Evolutionary conservation across 495 filamentous ascomycete species (phyloP), one percentile per base, ranked within the genome.

Genomic region (Lepraria neglecta): DNA sequence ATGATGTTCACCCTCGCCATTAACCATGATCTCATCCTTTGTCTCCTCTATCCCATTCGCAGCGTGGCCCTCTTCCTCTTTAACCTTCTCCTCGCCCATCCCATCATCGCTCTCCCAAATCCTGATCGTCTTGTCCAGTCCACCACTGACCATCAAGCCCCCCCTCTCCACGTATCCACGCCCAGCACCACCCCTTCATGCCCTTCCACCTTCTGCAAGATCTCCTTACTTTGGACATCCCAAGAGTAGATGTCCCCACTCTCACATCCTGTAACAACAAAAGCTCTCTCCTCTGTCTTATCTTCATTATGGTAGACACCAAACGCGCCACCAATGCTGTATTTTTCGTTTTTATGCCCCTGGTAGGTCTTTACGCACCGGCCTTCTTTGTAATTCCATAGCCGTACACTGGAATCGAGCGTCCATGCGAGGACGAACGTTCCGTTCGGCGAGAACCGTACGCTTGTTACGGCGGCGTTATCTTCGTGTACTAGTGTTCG

Each of bases 401-500:
- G 77, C 15, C 94, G 84, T 11, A 98, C 80, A 65, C 88, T 92
- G 53, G 82, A 87, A 73, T 98, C 94, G 72, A 97, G 80, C 61
- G 88, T 94, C 75, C 89, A 96, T 15, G 94, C 94, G 5, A 97
- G 79, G 27, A 97, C 85, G 72, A 87, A 96, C 53, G 88, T 89
- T 27, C 94, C 91, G 68, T 98, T 98, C 4, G 95, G 94, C 44
- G 87, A 87, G 74, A 97, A 98, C 65, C 86, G 85, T 35, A 96
- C 94, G 43, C 83, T 85, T n/a, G 88, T 89, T 0, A 96, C 90
- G 11, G 91, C 84, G 2, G 91, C 89, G 71, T 95, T 95, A 73
- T 97, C 95, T 74, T 97, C 94, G 78, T 97, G 90, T 6, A 98
- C 90, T 6, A 98, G 78, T 0, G 94, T 98, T 31, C 90, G 84